phyloP scores from a whole-genome alignment of 345 rosid genomes.

The Pugionium cornutum region DNA sequence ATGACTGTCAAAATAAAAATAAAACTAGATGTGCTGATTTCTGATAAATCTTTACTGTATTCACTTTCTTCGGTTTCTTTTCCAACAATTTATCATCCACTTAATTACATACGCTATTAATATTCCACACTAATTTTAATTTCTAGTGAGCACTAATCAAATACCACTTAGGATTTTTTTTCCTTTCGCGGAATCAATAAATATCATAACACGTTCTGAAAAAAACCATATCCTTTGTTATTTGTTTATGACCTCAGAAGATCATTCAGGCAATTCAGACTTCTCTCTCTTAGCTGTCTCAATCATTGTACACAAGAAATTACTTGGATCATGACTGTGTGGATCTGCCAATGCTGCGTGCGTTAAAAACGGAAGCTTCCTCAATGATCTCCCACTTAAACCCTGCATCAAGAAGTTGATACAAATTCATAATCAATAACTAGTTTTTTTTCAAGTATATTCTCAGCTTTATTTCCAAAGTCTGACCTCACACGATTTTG shows the following conservation, averaged over 20 bases:
- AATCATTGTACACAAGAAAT: constrained; percentile 70
- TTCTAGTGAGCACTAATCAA: too few species aligned
- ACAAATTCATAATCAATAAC: not conserved
- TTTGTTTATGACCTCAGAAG: constrained; percentile 23
- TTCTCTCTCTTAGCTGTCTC: constrained; percentile 68
- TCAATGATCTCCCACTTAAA: constrained; percentile 82
- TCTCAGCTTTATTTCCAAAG: not conserved
- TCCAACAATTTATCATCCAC: too few species aligned
- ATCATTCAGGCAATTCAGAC: constrained; percentile 68
- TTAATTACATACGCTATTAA: too few species aligned
- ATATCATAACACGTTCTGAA: constrained; percentile 10
- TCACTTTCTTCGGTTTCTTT: too few species aligned
- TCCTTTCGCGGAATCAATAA: constrained; percentile 1
- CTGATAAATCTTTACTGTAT: not conserved
- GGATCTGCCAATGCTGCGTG: constrained; percentile 79
- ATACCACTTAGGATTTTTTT: not conserved
- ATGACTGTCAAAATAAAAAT: not conserved
- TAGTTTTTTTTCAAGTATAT: too few species aligned
- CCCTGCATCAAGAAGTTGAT: constrained; percentile 53
- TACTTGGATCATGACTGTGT: constrained; percentile 51
- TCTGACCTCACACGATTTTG: constrained; percentile 81
- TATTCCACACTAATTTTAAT: too few species aligned
- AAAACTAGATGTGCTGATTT: not conserved
- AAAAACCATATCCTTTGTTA: constrained; percentile 7
- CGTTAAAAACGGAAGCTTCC: constrained; percentile 91